Evolutionary conservation across 139 green algal species (phyloP).

Genomic region (Asterochloris erici): DNA sequence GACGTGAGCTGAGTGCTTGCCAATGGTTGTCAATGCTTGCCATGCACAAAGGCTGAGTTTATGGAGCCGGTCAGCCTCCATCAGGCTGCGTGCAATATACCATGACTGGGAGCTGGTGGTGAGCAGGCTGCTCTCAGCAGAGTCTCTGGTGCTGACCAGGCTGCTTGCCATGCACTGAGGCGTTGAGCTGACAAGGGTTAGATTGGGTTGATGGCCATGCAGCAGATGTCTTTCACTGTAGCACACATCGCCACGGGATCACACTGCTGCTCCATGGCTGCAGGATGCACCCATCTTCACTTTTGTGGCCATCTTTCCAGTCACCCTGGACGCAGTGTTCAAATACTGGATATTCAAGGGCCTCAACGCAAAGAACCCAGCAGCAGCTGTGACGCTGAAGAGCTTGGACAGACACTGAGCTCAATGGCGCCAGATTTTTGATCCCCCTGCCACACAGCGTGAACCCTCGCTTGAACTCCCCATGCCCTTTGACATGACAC

Average conservation of each 20-base stretch:
- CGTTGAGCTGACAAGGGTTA: too few species aligned
- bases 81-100: constrained; percentile 71
- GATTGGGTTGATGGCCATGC: too few species aligned
- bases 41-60: too few species aligned
- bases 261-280: not conserved
- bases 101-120: constrained; percentile 76
- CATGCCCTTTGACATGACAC: not conserved
- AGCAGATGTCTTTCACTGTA: too few species aligned
- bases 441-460: not conserved
- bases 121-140: not conserved
- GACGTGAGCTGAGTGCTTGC: constrained; percentile 31
- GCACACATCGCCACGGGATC: too few species aligned
- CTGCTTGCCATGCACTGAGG: constrained; percentile 78
- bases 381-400: constrained; percentile 78
- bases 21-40: too few species aligned
- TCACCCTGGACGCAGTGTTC: constrained; percentile 84
- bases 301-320: constrained; percentile 78
- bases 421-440: not conserved
- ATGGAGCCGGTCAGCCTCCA: constrained; percentile 56
- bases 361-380: constrained; percentile 76
- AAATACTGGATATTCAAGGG: constrained; percentile 87
- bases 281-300: constrained; percentile 45
- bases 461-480: not conserved
- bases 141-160: constrained; percentile 31
- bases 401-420: constrained; percentile 79